Conservation (phyloP, 306 rosid genomes). For the Mucuna pruriens region DNA sequence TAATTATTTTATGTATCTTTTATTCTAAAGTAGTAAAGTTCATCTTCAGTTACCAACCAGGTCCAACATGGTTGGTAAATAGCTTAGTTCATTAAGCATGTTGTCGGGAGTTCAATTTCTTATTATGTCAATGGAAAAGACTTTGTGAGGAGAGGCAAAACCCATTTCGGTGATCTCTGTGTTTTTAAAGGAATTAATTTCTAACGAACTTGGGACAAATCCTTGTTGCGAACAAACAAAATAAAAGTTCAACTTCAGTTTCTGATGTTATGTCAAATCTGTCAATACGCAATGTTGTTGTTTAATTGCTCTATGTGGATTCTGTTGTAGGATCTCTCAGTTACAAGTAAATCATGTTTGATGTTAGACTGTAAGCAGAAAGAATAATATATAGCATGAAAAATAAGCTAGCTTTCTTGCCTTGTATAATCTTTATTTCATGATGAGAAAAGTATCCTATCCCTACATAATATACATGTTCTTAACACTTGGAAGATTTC, state of each 20-base stretch:
- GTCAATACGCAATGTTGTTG: neutral
- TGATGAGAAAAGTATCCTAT: neutral
- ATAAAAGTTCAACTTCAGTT: neutral
- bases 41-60: neutral
- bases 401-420: neutral
- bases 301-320: neutral
- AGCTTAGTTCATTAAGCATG: no score
- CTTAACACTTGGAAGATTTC: neutral
- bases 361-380: neutral
- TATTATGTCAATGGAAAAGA: no score
- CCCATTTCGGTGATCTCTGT: no score
- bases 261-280: neutral
- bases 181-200: no score
- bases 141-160: no score
- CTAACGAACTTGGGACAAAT: no score
- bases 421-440: neutral
- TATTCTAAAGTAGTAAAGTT: neutral
- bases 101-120: no score
- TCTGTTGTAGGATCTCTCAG: neutral
- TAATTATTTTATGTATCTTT: neutral
- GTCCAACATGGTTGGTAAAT: no score
- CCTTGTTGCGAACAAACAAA: no score
- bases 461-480: neutral
- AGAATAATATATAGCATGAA: slow-evolving; percentile 7
- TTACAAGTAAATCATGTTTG: slow-evolving; percentile 6